These are phyloP conservation scores for Xylariaceae sp. DNA, from an alignment of 2,329 filamentous ascomycete species.

Conservation along the genomic window DNA sequence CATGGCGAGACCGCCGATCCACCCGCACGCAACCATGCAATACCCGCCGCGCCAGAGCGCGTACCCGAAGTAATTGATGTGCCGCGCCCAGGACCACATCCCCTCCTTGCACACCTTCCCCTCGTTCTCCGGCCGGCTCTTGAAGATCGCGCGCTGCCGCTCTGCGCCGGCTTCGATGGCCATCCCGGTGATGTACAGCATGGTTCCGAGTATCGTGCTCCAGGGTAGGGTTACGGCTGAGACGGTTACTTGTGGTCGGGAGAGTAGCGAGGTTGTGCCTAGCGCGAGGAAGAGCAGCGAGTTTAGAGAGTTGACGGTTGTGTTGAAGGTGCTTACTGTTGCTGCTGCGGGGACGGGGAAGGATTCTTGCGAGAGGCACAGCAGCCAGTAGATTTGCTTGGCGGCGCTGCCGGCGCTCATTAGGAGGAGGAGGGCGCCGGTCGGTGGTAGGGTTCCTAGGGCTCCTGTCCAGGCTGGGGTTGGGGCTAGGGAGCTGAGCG, in stretches of 20 bases:
- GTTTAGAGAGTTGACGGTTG: slow-evolving; percentile 51
- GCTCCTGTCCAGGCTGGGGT: slow-evolving; percentile 21
- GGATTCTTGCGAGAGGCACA: slow-evolving; percentile 45
- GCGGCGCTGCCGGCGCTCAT: slow-evolving; percentile 50
- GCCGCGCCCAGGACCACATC: slow-evolving; percentile 39
- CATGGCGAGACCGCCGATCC: slow-evolving; percentile 34
- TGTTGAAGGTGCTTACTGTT: slow-evolving; percentile 49
- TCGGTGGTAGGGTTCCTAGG: slow-evolving; percentile 42
- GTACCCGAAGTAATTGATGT: slow-evolving; percentile 41
- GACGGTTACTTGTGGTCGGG: slow-evolving; percentile 21
- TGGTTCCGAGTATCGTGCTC: slow-evolving; percentile 44
- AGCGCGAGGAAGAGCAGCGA: slow-evolving; percentile 50
- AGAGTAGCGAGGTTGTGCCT: slow-evolving; percentile 40
- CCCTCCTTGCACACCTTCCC: slow-evolving; percentile 39
- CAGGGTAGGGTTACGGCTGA: slow-evolving; percentile 26
- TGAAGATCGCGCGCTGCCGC: slow-evolving; percentile 48
- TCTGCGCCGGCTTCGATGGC: slow-evolving; percentile 53
- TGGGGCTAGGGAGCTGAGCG: background rate
- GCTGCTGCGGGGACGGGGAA: slow-evolving; percentile 43
- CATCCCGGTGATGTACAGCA: slow-evolving; percentile 50
- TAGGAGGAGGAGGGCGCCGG: slow-evolving; percentile 47
- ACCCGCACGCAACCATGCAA: slow-evolving; percentile 36
- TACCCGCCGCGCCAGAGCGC: slow-evolving; percentile 32
- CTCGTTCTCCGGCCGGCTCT: slow-evolving; percentile 35
- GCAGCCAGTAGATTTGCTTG: slow-evolving; percentile 56